Base-by-base conservation (phyloP, 202 grass and related monocot genomes). In the Cymbopogon flexuosus region DNA sequence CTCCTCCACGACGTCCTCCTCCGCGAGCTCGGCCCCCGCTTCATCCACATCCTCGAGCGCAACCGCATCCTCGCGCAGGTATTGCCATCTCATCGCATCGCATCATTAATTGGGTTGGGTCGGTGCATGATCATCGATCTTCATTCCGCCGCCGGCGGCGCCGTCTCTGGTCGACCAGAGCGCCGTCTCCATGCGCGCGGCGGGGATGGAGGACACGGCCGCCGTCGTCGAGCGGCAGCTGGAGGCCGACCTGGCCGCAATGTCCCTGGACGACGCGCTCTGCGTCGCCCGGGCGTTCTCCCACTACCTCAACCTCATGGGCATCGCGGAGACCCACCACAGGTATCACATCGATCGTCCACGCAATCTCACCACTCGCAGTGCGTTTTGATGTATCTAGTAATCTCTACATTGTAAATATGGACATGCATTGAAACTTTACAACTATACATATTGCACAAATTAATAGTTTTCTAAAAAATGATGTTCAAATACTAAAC, bases 241-340 rank as follows among this genome's bases (percentile, higher is more conserved):
- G 31, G 87, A 85, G 70, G 73, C 72, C 21, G 94, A 94, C 61
- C 85, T 97, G 43, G 76, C 94, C 1, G 71, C 84, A 43, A 97
- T 94, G 92, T 77, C 85, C 5, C 89, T 94, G 8, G 90, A 97
- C 47, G 90, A 97, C 21, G 88, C 92, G 16, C 77, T 97, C 72
- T 75, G 70, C 47, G 69, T 97, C 35, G 92, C 95, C 19, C 88
- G 95, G 39, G 94, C 92, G 22, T 97, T 94, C 84, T 84, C 88
- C 4, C 95, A 97, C 82, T 88, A 97, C 84, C 89, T 97, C 77
- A 97, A 92, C 68, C 95, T 97, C 69, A 87, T 91, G 88, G 73
- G 90, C 34, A 89, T 97, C 72, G 95, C 95, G 0, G 92, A 97
- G 75, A 94, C 92, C 11, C 86, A 94, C 83, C 95, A 94, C 76